Conservation (phyloP, 2,329 filamentous ascomycete species). For the Colletotrichum aenigma region DNA sequence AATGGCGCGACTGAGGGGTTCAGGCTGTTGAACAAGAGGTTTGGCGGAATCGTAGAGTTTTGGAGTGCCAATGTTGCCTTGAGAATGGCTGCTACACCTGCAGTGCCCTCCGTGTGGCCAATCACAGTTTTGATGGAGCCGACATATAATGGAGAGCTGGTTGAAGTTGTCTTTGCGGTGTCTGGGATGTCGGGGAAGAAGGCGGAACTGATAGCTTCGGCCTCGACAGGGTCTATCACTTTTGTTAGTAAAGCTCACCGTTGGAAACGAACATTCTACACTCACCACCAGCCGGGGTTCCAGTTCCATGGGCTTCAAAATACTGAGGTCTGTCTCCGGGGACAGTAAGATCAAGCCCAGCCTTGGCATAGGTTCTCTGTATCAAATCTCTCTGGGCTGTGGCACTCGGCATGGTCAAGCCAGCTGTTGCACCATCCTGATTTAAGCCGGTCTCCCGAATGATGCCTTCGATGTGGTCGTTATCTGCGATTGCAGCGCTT, state of each 20-base stretch:
- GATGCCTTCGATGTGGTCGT: conserved; percentile 28
- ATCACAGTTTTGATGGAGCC: conserved; percentile 33
- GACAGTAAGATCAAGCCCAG: conserved; percentile 5
- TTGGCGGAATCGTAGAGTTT: conserved; percentile 28
- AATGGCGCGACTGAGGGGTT: conserved; percentile 31
- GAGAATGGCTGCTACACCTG: conserved; percentile 30
- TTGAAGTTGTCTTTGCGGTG: conserved; percentile 33
- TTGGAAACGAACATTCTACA: conserved; percentile 10
- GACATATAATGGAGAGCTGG: conserved; percentile 13
- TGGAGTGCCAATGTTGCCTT: conserved; percentile 26
- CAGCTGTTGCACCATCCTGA: conserved; percentile 23
- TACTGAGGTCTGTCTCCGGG: conserved; percentile 11
- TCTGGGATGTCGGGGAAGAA: conserved; percentile 24
- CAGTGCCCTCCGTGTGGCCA: conserved; percentile 30
- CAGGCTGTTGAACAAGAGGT: conserved; percentile 30
- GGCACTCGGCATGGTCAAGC: conserved; percentile 39
- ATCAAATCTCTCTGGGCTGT: conserved; percentile 31
- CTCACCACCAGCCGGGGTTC: conserved; percentile 38
- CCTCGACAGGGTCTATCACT: conserved; percentile 29
- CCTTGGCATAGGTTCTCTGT: conserved; percentile 25
- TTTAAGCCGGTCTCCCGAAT: conserved; percentile 27
- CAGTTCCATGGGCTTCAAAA: conserved; percentile 41
- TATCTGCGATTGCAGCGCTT: conserved; percentile 40
- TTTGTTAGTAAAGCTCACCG: not conserved
- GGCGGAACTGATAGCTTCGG: conserved; percentile 27